phyloP scores from a whole-genome alignment of 2,329 filamentous ascomycete genomes.

The Shiraia bambusicola region DNA sequence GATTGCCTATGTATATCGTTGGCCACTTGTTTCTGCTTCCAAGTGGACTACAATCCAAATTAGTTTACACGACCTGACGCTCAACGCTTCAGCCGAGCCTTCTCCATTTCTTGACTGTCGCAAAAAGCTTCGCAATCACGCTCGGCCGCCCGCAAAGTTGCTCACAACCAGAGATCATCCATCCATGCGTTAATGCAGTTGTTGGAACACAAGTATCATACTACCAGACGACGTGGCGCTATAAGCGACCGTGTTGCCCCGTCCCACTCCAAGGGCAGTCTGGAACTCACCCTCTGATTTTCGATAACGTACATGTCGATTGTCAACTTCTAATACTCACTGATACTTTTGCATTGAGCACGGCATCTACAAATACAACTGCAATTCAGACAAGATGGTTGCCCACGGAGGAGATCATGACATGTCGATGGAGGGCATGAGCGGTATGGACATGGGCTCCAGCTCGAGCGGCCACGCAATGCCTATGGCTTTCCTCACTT shows the following conservation, averaged over 20 bases:
- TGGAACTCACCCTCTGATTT: slow-evolving; percentile 30
- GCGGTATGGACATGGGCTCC: slow-evolving; percentile 19
- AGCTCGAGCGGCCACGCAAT: slow-evolving; percentile 39
- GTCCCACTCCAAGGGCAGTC: slow-evolving; percentile 23
- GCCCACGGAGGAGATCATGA: slow-evolving; percentile 33
- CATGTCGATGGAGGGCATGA: slow-evolving; percentile 22
- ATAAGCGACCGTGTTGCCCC: slow-evolving; percentile 22
- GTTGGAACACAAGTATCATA: slow-evolving; percentile 14
- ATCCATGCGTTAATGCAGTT: slow-evolving; percentile 34
- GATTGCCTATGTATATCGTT: slow-evolving; percentile 1
- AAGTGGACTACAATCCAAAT: slow-evolving; percentile 2
- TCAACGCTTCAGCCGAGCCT: slow-evolving; percentile 36
- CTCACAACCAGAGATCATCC: slow-evolving; percentile 9
- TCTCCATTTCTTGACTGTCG: slow-evolving; percentile 36
- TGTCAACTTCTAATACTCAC: background rate
- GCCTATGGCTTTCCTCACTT: slow-evolving; percentile 66
- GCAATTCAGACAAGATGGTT: slow-evolving; percentile 27
- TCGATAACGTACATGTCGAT: slow-evolving; percentile 2
- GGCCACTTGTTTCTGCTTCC: background rate
- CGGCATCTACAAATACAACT: background rate
- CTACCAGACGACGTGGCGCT: slow-evolving; percentile 11
- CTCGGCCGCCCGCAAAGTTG: slow-evolving; percentile 18
- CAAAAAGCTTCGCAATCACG: slow-evolving; percentile 33
- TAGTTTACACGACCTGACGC: slow-evolving; percentile 21
- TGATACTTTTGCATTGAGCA: background rate